Base-by-base conservation (phyloP, 306 rosid species). In the Cicer bijugum region DNA sequence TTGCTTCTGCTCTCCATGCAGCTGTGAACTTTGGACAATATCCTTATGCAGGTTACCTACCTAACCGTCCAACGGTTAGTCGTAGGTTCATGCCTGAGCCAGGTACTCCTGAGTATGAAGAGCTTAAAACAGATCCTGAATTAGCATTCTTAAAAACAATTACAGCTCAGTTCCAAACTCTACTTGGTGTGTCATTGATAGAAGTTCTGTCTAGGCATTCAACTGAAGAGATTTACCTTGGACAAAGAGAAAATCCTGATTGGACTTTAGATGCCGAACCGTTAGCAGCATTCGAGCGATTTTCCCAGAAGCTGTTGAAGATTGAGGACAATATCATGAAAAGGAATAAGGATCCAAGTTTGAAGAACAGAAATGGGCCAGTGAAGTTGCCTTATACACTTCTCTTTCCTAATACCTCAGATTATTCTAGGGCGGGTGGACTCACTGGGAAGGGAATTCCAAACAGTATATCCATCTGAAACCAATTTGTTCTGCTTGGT, bases 391-490 rank as follows among this genome's bases (percentile, higher is more conserved):
- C 97, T 19, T 91, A 95, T 60, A 95, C 92, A 0, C 79, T 95
- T 74, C 85, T 95, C 12, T 89, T 75, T 67, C 99, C 99, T 1
- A 90, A 87, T 51, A 95, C 97, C 47, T 95, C 97, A 0, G 94
- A 89, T 63, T 40, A 39, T 69, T 81, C 90, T 2, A 79, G 71
- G 83, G 84, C 78, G 62, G 92, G 92, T 19, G 99, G 97, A 47
- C 96, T 95, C 80, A 84, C 90, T 20, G 99, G 96, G 5, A 95
- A 88, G 83, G 99, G 99, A 39, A 90, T 95, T n/a, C 97, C 99
- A 38, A 91, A 91, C 35, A 91, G 97, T 55, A 33, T 91, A 72
- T 95, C 99, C 1, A 95, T 95, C 33, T 94, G 72, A 79, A 62
- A 19, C 37, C 46, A 1, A 33, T 44, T 2, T 75, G 0, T 42